These are phyloP conservation scores for Phytopythium delawarense DNA, from an alignment of 352 stramenopile species.

Conservation along the genomic window DNA sequence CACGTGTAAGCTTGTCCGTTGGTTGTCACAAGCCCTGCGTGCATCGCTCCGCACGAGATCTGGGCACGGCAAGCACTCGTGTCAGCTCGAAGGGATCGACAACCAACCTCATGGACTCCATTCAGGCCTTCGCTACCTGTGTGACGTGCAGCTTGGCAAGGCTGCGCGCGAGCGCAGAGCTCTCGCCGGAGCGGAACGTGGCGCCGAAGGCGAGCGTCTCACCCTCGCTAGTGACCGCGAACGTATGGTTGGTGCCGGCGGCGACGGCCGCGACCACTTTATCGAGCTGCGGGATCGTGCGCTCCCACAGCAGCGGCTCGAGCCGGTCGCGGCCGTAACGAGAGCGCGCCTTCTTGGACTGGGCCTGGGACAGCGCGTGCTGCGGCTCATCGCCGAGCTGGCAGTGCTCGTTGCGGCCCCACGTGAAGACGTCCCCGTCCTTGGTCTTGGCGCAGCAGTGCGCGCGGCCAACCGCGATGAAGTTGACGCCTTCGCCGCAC, in stretches of 20 bases:
- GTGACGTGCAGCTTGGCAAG: conserved; percentile 53
- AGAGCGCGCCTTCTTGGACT: conserved; percentile 50
- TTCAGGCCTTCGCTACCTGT: conserved; percentile 31
- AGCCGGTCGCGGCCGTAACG: conserved; percentile 55
- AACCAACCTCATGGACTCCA: neutral
- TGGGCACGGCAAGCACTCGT: conserved; percentile 7
- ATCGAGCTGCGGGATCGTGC: conserved; percentile 43
- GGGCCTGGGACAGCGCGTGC: conserved; percentile 48
- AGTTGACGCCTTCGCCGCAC: conserved; percentile 61
- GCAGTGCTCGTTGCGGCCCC: conserved; percentile 82
- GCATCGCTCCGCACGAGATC: conserved; percentile 77
- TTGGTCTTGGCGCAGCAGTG: conserved; percentile 77
- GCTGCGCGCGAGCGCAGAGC: conserved; percentile 49
- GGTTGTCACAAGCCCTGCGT: conserved; percentile 70
- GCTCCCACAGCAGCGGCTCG: conserved; percentile 66
- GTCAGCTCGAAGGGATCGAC: neutral
- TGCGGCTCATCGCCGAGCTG: conserved; percentile 64
- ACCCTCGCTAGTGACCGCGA: conserved; percentile 45
- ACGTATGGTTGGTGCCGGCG: conserved; percentile 72
- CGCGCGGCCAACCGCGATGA: conserved; percentile 69
- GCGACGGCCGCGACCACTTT: conserved; percentile 44
- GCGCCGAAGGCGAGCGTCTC: conserved; percentile 66
- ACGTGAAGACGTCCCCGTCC: conserved; percentile 80
- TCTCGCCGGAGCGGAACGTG: conserved; percentile 55
- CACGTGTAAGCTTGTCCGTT: conserved; percentile 75